Conservation (phyloP, 805 yeast genomes). For the Metschnikowia shivogae region DNA sequence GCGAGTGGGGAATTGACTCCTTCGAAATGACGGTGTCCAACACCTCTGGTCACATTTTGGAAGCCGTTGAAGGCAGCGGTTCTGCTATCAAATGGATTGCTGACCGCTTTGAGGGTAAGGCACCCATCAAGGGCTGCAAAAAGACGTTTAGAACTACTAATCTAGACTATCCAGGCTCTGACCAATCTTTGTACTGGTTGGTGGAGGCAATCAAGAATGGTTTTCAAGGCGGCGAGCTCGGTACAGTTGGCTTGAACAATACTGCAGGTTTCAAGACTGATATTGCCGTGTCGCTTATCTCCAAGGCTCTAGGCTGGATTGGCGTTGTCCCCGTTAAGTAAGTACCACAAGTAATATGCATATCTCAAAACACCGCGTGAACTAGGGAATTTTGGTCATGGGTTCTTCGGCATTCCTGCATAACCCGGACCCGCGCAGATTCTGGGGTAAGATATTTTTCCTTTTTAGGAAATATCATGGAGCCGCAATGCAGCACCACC, state of each 20-base stretch:
- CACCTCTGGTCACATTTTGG: conserved; percentile 25
- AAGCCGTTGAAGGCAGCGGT: conserved; percentile 12
- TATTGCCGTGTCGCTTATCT: not conserved
- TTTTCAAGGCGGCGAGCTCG: conserved; percentile 3
- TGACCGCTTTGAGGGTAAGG: conserved; percentile 10
- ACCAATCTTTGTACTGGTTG: conserved; percentile 5
- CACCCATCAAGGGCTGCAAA: conserved; percentile 10
- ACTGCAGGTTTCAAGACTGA: conserved; percentile 1
- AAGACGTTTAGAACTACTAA: conserved; percentile 10
- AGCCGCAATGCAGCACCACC: not conserved
- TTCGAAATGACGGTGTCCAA: conserved; percentile 26
- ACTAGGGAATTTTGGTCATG: too few species aligned
- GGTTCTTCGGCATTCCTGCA: not conserved
- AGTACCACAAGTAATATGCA: too few species aligned
- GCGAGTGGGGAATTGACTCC: conserved; percentile 25
- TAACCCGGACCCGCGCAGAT: not conserved
- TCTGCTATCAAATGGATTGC: conserved; percentile 13
- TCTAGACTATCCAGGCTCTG: conserved; percentile 14
- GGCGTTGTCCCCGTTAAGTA: conserved; percentile 1
- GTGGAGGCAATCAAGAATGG: not conserved
- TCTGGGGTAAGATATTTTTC: not conserved
- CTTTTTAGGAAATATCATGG: not conserved
- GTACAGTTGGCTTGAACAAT: not conserved
- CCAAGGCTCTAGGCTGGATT: not conserved
- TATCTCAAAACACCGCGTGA: too few species aligned